These are phyloP conservation scores for Apiotrichum akiyoshidainum DNA, from an alignment of 1,284 basidiomycete species.

Conservation along the genomic window DNA sequence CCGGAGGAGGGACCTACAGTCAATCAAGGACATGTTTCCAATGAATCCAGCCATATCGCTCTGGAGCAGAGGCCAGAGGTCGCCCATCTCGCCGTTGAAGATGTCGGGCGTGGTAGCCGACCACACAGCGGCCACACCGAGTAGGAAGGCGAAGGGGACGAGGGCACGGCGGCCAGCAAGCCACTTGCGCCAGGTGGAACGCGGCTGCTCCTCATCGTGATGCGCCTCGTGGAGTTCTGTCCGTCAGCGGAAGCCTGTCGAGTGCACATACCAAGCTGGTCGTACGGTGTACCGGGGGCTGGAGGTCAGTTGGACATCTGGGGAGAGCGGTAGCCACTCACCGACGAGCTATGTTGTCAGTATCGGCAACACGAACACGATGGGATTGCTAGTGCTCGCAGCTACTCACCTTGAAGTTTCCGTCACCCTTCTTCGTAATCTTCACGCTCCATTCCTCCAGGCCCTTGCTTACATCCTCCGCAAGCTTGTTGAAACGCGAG, in stretches of 20 bases:
- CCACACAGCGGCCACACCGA: slow-evolving; percentile 23
- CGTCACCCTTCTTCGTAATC: slow-evolving; percentile 29
- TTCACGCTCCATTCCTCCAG: slow-evolving; percentile 39
- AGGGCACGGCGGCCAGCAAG: slow-evolving; percentile 28
- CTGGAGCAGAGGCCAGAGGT: slow-evolving; percentile 35
- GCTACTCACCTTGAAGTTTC: slow-evolving; percentile 12
- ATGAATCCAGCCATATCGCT: slow-evolving; percentile 41
- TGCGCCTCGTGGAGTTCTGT: slow-evolving; percentile 33
- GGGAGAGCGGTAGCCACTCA: background rate
- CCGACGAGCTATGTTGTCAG: slow-evolving; percentile 10
- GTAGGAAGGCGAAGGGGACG: slow-evolving; percentile 15
- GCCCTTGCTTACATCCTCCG: slow-evolving; percentile 24
- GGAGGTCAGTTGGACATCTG: background rate
- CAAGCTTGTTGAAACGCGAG: slow-evolving; percentile 10
- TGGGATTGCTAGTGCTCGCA: background rate
- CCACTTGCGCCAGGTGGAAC: slow-evolving; percentile 27
- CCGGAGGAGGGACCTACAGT: slow-evolving; percentile 22
- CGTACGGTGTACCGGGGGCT: slow-evolving; percentile 50
- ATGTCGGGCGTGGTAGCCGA: slow-evolving; percentile 16
- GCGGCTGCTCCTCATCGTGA: slow-evolving; percentile 10
- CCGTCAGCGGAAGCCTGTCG: slow-evolving; percentile 14
- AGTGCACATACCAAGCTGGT: slow-evolving; percentile 41
- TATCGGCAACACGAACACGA: background rate
- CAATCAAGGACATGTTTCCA: slow-evolving; percentile 42
- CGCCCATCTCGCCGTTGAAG: slow-evolving; percentile 26